Percentiles rank a stretch among this genome's conserved stretches.
Conservation (phyloP, 1,139 yeast genomes). For the Saccharomycopsis crataegensis region DNA sequence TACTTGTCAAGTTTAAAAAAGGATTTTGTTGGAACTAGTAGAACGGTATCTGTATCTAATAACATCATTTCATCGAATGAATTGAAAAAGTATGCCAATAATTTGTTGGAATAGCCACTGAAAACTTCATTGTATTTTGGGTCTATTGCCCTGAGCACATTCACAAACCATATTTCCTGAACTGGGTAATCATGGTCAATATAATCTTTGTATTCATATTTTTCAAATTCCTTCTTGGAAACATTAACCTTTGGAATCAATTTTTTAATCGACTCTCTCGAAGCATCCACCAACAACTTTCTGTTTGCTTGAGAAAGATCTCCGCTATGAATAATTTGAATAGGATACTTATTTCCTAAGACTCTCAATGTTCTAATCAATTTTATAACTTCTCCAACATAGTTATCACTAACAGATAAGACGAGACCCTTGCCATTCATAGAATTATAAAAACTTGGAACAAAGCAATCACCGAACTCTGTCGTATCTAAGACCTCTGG, state of each 20-base stretch:
- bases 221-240: constrained; percentile 23
- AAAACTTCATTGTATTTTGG: constrained; percentile 30
- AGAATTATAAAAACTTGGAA: constrained; percentile 30
- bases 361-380: constrained; percentile 12
- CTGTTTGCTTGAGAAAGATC: constrained; percentile 7
- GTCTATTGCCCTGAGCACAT: constrained; percentile 31
- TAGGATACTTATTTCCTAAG: constrained; percentile 14
- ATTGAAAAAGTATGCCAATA: constrained; percentile 40
- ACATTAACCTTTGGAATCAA: constrained; percentile 1
- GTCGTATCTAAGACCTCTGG: neutral
- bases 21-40: constrained; percentile 31
- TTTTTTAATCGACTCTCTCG: constrained; percentile 13
- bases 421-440: constrained; percentile 20
- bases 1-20: constrained; percentile 31
- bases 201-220: neutral
- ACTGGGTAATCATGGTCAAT: neutral
- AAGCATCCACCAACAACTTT: neutral
- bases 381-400: constrained; percentile 23
- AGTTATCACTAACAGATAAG: constrained; percentile 21
- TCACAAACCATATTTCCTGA: constrained; percentile 43
- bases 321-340: constrained; percentile 13
- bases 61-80: constrained; percentile 45
- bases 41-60: constrained; percentile 51
- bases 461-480: constrained; percentile 19
- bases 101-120: constrained; percentile 38